Percentiles rank a stretch among this genome's conserved stretches.
These are phyloP conservation scores for Sanghuangporus sanghuang DNA, from an alignment of 1,284 basidiomycete species.

Conservation along the genomic window DNA sequence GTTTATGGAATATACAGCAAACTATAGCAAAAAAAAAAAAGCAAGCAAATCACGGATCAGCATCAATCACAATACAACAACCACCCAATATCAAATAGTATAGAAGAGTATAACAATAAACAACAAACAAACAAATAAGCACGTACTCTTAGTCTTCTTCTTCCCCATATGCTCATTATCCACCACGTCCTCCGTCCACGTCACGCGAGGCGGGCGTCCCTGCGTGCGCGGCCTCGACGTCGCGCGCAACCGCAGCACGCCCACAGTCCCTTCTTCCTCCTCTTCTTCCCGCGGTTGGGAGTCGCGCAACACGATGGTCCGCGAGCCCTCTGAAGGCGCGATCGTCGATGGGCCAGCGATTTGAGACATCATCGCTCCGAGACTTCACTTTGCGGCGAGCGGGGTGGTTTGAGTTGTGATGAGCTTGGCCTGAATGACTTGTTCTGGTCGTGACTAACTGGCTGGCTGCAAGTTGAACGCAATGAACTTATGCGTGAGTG, in stretches of 20 bases:
- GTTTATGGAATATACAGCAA: constrained; percentile 87
- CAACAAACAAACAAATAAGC: not conserved
- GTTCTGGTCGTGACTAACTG: no score
- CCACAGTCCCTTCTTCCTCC: constrained; percentile 26
- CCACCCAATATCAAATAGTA: not conserved
- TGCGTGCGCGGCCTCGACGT: constrained; percentile 23
- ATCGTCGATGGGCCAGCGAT: constrained; percentile 27
- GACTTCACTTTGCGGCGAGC: no score
- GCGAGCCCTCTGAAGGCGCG: constrained; percentile 48
- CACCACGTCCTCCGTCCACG: constrained; percentile 75
- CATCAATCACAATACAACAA: constrained; percentile 24
- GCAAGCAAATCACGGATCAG: not conserved
- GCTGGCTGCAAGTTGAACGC: no score
- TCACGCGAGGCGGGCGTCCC: constrained; percentile 47
- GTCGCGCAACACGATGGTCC: constrained; percentile 48
- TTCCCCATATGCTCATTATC: constrained; percentile 78
- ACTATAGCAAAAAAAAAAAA: constrained; percentile 38
- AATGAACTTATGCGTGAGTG: no score
- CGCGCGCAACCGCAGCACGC: constrained; percentile 53
- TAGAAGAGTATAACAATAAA: not conserved
- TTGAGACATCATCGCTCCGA: constrained; percentile 4
- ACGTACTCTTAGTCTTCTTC: constrained; percentile 82
- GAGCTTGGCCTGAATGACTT: no score
- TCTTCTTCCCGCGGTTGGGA: constrained; percentile 34
- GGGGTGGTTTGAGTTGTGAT: no score